Evolutionary conservation across 495 filamentous ascomycete species (phyloP), one percentile per base, ranked within the genome.

Genomic region (Lichenothelia convexa): DNA sequence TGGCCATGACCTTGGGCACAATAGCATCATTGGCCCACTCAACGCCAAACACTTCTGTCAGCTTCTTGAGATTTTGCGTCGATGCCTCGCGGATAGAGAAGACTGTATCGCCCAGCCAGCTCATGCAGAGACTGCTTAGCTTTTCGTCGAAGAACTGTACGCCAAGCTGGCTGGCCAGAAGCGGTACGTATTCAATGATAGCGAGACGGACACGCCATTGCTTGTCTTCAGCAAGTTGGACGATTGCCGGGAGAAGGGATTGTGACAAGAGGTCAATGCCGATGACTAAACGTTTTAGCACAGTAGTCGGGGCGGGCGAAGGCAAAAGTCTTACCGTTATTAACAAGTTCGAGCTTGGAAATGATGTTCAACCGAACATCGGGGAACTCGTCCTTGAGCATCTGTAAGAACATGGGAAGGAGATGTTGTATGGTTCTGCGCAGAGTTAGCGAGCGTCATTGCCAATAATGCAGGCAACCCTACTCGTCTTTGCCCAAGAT

Each of bases 81-180:
- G 87, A 89, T 17, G 89, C 89, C 57, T 97, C 89, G 41, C 89
- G 74, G 50, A 97, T 97, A 8, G 86, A 93, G 63, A 93, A 97
- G 43, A 97, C 89, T 1, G 89, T 94, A 49, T 97, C 89, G 18
- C 91, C 91, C n/a, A 97, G 69, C 89, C 89, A 97, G 41, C 80
- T 79, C 89, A 97, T 97, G 66, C 89, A 97, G 16, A 97, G 72
- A 37, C 74, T 75, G 46, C 80, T 84, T 29, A 97, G 70, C 59
- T 95, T 89, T 55, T 97, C 85, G 52, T 97, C 85, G 58, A 97
- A 97, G 67, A 97, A 97, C 50, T 89, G 75, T 37, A 95, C 89
- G 29, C 89, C 89, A 12, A 97, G 68, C 53, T 97, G 89, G 47
- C 82, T 85, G 31, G 91, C 91, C 26, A 97, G 77, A 31, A 97